A percentile compares a stretch with the other conserved stretches of the same genome.
phyloP scores from a whole-genome alignment of 192 early-diverging fungal genomes.

The Podila horticola region DNA sequence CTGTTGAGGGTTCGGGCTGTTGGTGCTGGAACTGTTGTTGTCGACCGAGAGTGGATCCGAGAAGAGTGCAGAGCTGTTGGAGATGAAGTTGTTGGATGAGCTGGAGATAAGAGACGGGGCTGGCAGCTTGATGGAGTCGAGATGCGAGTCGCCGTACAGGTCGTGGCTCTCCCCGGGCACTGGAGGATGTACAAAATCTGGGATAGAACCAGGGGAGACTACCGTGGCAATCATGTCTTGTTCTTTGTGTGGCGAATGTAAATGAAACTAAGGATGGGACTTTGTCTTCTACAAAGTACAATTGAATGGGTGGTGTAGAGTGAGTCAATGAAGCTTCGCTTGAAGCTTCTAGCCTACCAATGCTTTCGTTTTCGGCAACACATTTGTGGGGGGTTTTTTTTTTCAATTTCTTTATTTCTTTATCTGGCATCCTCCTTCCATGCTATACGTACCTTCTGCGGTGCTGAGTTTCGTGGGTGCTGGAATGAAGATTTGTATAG shows the following conservation, averaged over 20 bases:
- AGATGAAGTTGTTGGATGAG: constrained; percentile 7
- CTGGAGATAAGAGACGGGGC: constrained; percentile 5
- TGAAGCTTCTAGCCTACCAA: no score
- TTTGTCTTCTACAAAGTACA: no score
- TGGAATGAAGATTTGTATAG: no score
- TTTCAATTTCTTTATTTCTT: no score
- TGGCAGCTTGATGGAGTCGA: constrained; percentile 57
- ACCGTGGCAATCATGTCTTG: constrained; percentile 32
- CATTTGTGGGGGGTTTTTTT: no score
- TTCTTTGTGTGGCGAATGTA: background rate
- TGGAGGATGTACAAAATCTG: constrained; percentile 66
- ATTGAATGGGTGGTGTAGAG: no score
- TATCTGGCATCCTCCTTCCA: no score
- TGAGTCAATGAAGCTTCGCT: no score
- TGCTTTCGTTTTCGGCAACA: no score
- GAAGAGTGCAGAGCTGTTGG: constrained; percentile 6
- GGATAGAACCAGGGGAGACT: constrained; percentile 44
- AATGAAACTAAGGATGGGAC: background rate
- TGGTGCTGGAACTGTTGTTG: background rate
- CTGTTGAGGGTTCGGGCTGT: background rate
- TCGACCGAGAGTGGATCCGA: constrained; percentile 24
- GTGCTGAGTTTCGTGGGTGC: no score
- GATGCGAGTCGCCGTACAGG: constrained; percentile 66
- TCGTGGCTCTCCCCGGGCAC: constrained; percentile 66
- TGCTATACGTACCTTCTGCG: no score